Percentiles rank a stretch among this genome's conserved stretches.
These are phyloP conservation scores for Plasmodium relictum DNA, from an alignment of 169 alveolate genomes.

Conservation along the genomic window DNA sequence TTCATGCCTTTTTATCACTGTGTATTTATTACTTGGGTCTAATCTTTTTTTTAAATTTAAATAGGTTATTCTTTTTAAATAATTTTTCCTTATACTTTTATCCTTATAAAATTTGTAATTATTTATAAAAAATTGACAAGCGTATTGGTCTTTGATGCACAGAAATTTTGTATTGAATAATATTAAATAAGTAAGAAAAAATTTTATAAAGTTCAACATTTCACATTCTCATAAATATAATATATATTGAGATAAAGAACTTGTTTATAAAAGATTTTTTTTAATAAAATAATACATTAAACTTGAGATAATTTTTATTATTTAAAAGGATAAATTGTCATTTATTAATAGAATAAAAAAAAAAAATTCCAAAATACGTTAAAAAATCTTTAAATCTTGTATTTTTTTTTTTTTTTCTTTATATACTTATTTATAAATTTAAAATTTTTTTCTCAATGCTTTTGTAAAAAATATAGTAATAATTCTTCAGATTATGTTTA, in stretches of 20 bases:
- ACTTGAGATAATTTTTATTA: no score
- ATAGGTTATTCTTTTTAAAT: not conserved
- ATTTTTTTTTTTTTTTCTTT: no score
- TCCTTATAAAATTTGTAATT: not conserved
- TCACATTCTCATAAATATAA: slow-evolving; percentile 44
- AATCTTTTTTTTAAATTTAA: slow-evolving; percentile 61
- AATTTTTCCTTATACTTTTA: slow-evolving; percentile 9
- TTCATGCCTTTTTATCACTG: slow-evolving; percentile 77
- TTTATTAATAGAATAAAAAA: no score
- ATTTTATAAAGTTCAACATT: slow-evolving; percentile 60
- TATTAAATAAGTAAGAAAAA: slow-evolving; percentile 17
- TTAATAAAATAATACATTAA: no score
- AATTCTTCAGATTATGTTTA: no score
- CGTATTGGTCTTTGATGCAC: not conserved
- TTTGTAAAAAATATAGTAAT: no score
- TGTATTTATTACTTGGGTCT: slow-evolving; percentile 63
- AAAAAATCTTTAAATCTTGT: no score
- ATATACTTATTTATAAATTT: no score
- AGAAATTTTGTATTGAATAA: slow-evolving; percentile 4
- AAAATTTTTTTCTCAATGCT: no score
- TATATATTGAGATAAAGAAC: not conserved
- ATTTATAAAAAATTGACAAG: slow-evolving; percentile 22
- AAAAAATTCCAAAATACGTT: no score
- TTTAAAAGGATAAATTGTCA: no score
- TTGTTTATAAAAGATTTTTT: no score